These are phyloP conservation scores for Pseudisothecium myosuroides DNA, from an alignment of 225 moss, liverwort and hornwort species.

Conservation along the genomic window DNA sequence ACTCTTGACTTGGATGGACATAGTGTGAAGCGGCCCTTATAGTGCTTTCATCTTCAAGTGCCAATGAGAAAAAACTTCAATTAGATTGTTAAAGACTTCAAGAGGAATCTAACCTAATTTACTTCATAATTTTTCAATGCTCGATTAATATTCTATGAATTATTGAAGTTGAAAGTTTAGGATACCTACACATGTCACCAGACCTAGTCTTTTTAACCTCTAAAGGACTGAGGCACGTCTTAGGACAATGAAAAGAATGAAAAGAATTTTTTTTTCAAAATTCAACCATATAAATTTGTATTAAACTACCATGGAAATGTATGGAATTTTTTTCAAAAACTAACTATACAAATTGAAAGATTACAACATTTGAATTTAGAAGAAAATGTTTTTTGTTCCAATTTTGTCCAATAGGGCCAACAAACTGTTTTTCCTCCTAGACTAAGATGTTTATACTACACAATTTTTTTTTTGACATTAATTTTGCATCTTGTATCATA, in stretches of 20 bases:
- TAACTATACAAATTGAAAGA: not conserved
- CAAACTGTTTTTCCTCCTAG: not conserved
- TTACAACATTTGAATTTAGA: not conserved
- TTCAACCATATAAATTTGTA: not conserved
- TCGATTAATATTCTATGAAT: not conserved
- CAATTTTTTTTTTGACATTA: not conserved
- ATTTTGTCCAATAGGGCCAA: fast-evolving
- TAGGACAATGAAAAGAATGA: not conserved
- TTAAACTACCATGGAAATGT: not conserved
- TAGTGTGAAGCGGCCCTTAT: too few relatives aligned
- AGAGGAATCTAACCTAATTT: not conserved
- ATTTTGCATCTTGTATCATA: not conserved
- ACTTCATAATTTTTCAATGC: not conserved
- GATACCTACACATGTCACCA: not conserved
- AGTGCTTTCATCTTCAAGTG: not conserved
- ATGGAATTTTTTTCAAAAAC: fast-evolving
- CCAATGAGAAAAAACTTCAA: not conserved
- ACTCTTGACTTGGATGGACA: too few relatives aligned
- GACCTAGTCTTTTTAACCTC: fast-evolving
- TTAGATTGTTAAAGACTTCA: not conserved
- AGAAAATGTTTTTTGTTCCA: fast-evolving
- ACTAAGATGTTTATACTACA: not conserved
- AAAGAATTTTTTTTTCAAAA: not conserved
- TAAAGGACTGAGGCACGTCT: not conserved
- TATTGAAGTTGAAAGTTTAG: not conserved